Base-by-base conservation (phyloP, 2,329 filamentous ascomycete genomes). In the Berkeleyomyces rouxiae region DNA sequence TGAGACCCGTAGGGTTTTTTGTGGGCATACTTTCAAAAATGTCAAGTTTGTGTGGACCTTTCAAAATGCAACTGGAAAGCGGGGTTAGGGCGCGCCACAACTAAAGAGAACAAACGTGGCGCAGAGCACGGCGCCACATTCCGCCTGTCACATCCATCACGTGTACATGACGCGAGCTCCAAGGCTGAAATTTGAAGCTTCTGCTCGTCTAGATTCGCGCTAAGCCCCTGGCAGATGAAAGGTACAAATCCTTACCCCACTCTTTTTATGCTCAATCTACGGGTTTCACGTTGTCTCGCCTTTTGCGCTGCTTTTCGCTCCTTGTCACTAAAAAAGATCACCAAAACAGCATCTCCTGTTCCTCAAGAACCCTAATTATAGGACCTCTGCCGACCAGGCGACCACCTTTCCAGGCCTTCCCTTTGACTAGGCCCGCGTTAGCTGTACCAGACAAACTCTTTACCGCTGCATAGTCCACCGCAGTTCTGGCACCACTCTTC, bases 1-100 rank as follows among this genome's bases (percentile, higher is more conserved):
- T 65, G 64, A 61, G 33, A 4, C 3, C 16, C 44, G 7, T 65
- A 65, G 61, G 64, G 61, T 59, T 65, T 61, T 65, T 63, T 63
- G 64, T 65, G 64, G 64, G 53, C 58, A 44, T 42, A 62, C 59
- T 58, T 49, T 58, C 42, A 33, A 42, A 61, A 59, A 62, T 46
- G 36, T 13, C 46, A 55, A 55, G n/a, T 59, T 64, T 65, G 63
- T 65, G 63, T 65, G 63, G 63, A 59, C 49, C 55, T 49, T 13
- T 10, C 1, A 16, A 58, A 6, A 2, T 13, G 10, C 57, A 62
- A 59, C 47, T 23, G 13, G 55, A 64, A 65, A 65, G 49, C 39
- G 61, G 63, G 47, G 23, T 1, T 1, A 10, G 7, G 2, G 2
- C 5, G 40, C 42, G 51, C 61, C 61, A 62, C 61, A n/a, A n/a